Base-by-base conservation (phyloP, 805 yeast species). In the Saturnispora saitoi region DNA sequence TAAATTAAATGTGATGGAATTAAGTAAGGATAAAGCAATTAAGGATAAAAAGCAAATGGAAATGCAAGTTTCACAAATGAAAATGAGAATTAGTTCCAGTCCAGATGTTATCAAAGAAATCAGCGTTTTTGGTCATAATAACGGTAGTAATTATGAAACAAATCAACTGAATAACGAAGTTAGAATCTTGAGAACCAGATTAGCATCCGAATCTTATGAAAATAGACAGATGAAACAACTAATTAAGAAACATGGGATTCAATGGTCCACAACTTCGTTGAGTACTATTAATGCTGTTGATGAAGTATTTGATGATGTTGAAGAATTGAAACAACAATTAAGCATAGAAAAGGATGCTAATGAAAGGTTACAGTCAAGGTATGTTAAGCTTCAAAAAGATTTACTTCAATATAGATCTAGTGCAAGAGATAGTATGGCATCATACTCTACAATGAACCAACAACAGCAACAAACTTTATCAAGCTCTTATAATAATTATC, bases 201-300 rank as follows among this genome's bases (percentile, higher is more conserved):
- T 80, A n/a, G 81, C 83, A 2, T 71, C 82, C n/a, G 82, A 80
- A 44, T 71, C 81, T 6, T 76, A 77, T 52, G 83, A 79, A 48
- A 76, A 73, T 51, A 79, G 76, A 57, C 76, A 66, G 45, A 58
- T 71, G 52, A 70, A 65, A 41, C 71, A 74, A 11, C 72, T 71
- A 40, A 47, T 77, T 4, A 66, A 67, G 30, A 47, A 40, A 32
- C 22, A 40, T 48, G 48, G 43, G 19, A 51, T 32, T 26, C 10
- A 28, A 15, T 48, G 42, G 48, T 40, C 43, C 29, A 34, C 50
- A 28, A 36, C 45, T 15, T 50, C 52, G 4, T 20, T 45, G 3
- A 24, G 40, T 4, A 41, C 49, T 17, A 19, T 41, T 7, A 32
- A 38, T 30, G 48, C 48, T 6, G 34, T 37, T 24, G 34, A 51